Evolutionary conservation across 2,329 filamentous ascomycete species (phyloP).

Genomic region (Fusarium sp.): DNA sequence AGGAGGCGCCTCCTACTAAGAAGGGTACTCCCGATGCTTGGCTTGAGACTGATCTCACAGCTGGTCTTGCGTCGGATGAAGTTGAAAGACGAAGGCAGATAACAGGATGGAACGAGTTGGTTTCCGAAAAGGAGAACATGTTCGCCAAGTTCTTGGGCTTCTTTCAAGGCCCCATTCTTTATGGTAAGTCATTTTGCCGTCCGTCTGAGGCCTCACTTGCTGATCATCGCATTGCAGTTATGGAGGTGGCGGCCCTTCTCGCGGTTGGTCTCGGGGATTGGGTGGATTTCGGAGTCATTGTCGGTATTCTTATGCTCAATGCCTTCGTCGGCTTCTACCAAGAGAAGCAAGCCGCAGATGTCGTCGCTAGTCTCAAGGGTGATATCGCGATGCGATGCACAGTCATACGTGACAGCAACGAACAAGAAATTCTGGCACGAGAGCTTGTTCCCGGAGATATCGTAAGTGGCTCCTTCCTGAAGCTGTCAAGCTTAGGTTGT

Average conservation of each 20-base stretch:
- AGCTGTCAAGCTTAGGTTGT: not conserved
- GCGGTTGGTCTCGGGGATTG: slow-evolving; percentile 26
- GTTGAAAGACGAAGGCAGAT: slow-evolving; percentile 8
- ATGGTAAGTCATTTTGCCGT: not conserved
- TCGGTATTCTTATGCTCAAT: slow-evolving; percentile 27
- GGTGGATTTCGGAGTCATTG: slow-evolving; percentile 27
- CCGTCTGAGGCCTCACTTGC: accelerated
- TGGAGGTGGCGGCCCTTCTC: slow-evolving; percentile 26
- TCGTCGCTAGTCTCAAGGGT: slow-evolving; percentile 22
- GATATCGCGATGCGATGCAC: slow-evolving; percentile 32
- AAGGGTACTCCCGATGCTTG: slow-evolving; percentile 16
- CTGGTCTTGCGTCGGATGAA: slow-evolving; percentile 13
- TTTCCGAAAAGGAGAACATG: slow-evolving; percentile 24
- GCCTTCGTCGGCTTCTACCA: slow-evolving; percentile 31
- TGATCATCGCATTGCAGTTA: not conserved
- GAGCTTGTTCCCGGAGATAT: slow-evolving; percentile 21
- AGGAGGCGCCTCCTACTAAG: not conserved
- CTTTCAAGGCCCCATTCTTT: slow-evolving; percentile 15
- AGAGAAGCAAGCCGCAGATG: slow-evolving; percentile 27
- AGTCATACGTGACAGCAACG: slow-evolving; percentile 5
- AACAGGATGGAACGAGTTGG: slow-evolving; percentile 26
- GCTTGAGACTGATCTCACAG: slow-evolving; percentile 18
- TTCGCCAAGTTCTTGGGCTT: not conserved
- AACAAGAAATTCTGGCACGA: slow-evolving; percentile 19
- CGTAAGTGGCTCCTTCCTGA: not conserved